phyloP scores from a whole-genome alignment of 345 rosid genomes.

The Corchorus capsularis region DNA sequence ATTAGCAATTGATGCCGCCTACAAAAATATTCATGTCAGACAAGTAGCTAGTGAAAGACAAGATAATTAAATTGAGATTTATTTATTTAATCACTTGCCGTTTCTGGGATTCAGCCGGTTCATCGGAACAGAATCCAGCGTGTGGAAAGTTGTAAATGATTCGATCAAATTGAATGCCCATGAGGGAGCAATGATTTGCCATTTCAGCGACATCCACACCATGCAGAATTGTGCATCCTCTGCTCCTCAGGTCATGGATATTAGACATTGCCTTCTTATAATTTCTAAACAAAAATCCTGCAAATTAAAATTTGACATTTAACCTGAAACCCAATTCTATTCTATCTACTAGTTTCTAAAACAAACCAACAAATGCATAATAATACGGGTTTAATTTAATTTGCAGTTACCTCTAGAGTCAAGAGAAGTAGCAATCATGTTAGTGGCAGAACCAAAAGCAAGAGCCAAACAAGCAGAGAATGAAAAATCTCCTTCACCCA shows the following conservation, averaged over 20 bases:
- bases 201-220: slow-evolving; percentile 27
- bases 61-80: no score
- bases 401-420: slow-evolving; percentile 42
- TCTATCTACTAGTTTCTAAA: neutral
- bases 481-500: slow-evolving; percentile 72
- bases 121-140: slow-evolving; percentile 33
- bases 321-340: neutral
- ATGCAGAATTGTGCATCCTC: slow-evolving; percentile 35
- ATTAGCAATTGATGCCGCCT: slow-evolving; percentile 21
- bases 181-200: neutral
- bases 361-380: neutral
- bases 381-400: no score
- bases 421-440: slow-evolving; percentile 59
- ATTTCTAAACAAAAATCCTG: slow-evolving; percentile 40
- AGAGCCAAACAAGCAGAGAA: slow-evolving; percentile 53
- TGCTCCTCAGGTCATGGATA: slow-evolving; percentile 28
- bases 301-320: neutral
- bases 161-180: slow-evolving; percentile 26
- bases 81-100: neutral
- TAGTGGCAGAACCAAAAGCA: slow-evolving; percentile 57
- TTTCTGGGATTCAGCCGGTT: slow-evolving; percentile 7
- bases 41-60: no score
- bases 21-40: neutral
- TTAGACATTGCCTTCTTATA: slow-evolving; percentile 51
- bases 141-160: slow-evolving; percentile 48